Base-by-base conservation (phyloP, 2,329 filamentous ascomycete species). In the Penicillium sclerotiorum region DNA sequence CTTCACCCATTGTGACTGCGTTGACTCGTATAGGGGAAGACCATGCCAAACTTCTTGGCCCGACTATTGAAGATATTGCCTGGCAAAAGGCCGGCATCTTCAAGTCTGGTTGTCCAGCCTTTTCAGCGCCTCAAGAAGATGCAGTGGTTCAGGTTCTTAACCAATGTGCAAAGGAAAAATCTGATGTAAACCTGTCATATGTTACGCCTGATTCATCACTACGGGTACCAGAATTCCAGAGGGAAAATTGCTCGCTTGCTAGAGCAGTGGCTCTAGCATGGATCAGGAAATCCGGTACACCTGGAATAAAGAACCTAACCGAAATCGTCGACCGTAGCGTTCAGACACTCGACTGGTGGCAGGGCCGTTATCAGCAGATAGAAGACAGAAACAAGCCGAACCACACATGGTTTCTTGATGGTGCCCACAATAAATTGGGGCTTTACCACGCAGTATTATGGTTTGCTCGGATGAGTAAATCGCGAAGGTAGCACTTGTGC, bases 81-180 rank as follows among this genome's bases (percentile, higher is more conserved):
- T 88, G 86, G 85, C 84, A 89, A 68, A 89, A 89, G 68, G 82
- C 83, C 1, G 86, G 86, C 1, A 85, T 89, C 51, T 83, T 88
- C 73, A 88, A 88, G 69, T 47, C 63, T 1, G 82, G 79, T 1
- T 75, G 75, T 6, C 75, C 78, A 12, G 82, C 82, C 2, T 85
- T 86, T 41, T 82, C 80, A 0, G 72, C 82, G 5, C 69, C 76
- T 28, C 83, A 86, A 63, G 65, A 76, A 7, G 7, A 23, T n/a
- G 33, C 28, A 5, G n/a, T 27, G n/a, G 32, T 8, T 18, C 15
- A 33, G 20, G 41, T 44, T 5, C 28, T 44, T n/a, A n/a, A 20
- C 11, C 8, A 20, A 8, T 9, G 7, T 20, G 35, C 35, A 37
- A 13, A 37, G 8, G 18, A 37, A 21, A 36, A 37, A 37, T 7